Evolutionary conservation across 345 rosid species (phyloP), one percentile per base, ranked within the genome.

Genomic region (Laguncularia racemosa): DNA sequence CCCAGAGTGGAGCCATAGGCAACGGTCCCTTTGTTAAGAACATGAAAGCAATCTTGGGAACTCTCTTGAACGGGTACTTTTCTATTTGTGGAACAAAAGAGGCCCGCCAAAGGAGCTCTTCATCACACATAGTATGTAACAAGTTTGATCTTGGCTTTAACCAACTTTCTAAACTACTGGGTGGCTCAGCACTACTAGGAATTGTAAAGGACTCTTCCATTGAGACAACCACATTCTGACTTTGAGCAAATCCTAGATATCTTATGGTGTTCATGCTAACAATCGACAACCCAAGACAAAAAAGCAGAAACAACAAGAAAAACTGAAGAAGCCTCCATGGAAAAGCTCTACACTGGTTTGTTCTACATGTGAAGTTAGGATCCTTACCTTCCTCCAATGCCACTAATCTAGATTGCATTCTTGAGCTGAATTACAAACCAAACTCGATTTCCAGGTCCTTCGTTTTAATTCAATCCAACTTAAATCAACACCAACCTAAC

Each of bases 1-100:
- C 95, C 99, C 97, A 93, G 13, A 93, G 86, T 18, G 96, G 89
- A 53, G 85, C 86, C 68, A 93, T 67, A 8, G 96, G 96, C 81
- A 93, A 71, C 46, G 88, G 83, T 43, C 99, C 97, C 64, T 89
- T 87, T 7, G 88, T 71, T 67, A 93, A 76, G 81, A 93, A 93
- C 97, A 89, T 85, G 77, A 93, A 93, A 47, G 99, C 97, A 59
- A 93, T 63, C 68, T 87, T 93, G 46, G 95, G 95, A 48, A 82
- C 80, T 38, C 97, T 83, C 59, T 61, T 67, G 59, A 80, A 85
- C 1, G 97, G 97, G 67, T 82, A 85, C 0, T 57, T 65, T 59
- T 56, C 67, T 18, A 81, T 71, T 48, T 55, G 69, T 52, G 96
- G 90, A 66, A 62, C 80, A 58, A 87, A 73, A 0, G 96, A 85